Evolutionary conservation across 257 asterid genomes (phyloP).

Genomic region (Datura wrightii): DNA sequence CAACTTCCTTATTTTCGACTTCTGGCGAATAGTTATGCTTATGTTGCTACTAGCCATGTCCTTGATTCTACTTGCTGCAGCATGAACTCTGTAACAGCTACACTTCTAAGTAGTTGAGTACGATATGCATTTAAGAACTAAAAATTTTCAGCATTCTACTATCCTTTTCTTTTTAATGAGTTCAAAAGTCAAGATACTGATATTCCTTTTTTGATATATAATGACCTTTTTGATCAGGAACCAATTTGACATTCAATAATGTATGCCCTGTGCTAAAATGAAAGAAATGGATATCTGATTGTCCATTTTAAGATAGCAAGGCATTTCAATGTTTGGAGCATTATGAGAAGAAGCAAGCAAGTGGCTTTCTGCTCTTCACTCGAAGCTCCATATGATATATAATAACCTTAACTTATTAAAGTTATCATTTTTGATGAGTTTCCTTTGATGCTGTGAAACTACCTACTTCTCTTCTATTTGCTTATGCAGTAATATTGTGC

Average conservation of each 20-base stretch:
- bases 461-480: not conserved
- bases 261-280: constrained; percentile 30
- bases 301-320: constrained; percentile 37
- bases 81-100: not conserved
- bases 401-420: not conserved
- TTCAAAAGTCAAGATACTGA: not conserved
- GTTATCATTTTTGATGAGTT: not conserved
- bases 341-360: too few relatives aligned
- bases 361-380: too few relatives aligned
- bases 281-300: constrained; percentile 25
- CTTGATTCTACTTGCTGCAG: constrained; percentile 2
- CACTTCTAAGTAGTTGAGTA: not conserved
- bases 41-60: not conserved
- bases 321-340: too few relatives aligned
- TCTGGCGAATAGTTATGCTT: not conserved
- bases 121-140: not conserved
- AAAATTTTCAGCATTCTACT: not conserved
- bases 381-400: not conserved
- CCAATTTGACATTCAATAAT: not conserved
- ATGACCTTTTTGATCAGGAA: not conserved
- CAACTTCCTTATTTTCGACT: not conserved
- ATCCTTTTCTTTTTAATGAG: not conserved
- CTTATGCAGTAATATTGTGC: not conserved
- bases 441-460: not conserved
- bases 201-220: not conserved